A percentile compares a stretch with the other conserved stretches of the same genome.
Conservation (phyloP, 345 rosid species). For the Erucastrum elatum region DNA sequence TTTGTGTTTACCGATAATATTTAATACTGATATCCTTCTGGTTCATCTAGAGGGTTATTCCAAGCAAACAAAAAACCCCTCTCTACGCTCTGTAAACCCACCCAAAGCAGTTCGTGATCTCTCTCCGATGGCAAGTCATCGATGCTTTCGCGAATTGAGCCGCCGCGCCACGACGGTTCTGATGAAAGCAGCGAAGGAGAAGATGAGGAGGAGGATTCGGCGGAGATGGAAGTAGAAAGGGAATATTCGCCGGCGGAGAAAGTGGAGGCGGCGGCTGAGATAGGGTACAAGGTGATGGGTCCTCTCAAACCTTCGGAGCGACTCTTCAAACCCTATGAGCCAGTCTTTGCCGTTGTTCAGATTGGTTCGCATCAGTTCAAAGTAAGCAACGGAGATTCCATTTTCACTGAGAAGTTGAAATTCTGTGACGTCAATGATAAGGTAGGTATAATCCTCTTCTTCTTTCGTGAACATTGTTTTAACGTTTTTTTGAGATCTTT, state of each 20-base stretch:
- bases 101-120: slow-evolving; percentile 29
- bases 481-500: too few species aligned
- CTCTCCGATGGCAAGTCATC: slow-evolving; percentile 63
- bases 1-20: too few species aligned
- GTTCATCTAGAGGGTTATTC: too few species aligned
- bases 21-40: too few species aligned
- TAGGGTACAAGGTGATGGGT: slow-evolving; percentile 80
- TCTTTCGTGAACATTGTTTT: not conserved
- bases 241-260: slow-evolving; percentile 69
- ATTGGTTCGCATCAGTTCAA: slow-evolving; percentile 94
- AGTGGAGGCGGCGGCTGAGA: slow-evolving; percentile 74
- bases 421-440: slow-evolving; percentile 92
- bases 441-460: slow-evolving; percentile 29
- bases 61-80: slow-evolving; percentile 22
- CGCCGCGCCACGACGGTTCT: slow-evolving; percentile 48
- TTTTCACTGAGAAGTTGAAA: slow-evolving; percentile 79
- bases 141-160: slow-evolving; percentile 55
- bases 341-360: slow-evolving; percentile 91
- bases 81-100: slow-evolving; percentile 34
- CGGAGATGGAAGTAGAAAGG: slow-evolving; percentile 43
- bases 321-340: slow-evolving; percentile 69
- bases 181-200: slow-evolving; percentile 47
- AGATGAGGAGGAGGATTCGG: slow-evolving; percentile 46
- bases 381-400: slow-evolving; percentile 86
- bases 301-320: slow-evolving; percentile 58